Conservation (phyloP, 176 grass and related monocot genomes). For the Cymbopogon citratus region DNA sequence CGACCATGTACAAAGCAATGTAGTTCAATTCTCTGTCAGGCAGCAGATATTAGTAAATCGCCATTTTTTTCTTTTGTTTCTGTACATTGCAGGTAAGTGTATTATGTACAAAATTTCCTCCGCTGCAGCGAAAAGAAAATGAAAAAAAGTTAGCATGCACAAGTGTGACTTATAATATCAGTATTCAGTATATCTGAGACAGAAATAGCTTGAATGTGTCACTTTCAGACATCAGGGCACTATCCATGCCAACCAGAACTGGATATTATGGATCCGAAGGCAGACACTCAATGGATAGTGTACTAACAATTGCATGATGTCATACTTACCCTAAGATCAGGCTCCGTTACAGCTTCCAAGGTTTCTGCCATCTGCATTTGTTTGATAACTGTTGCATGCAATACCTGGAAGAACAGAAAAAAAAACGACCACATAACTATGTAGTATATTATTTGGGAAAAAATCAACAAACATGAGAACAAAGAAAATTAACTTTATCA, state of each 20-base stretch:
- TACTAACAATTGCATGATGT: not conserved
- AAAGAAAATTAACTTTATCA: not conserved
- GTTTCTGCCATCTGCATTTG: constrained; percentile 82
- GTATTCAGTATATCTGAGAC: not conserved
- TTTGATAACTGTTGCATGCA: constrained; percentile 79
- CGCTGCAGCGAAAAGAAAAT: constrained; percentile 40
- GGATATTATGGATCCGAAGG: not conserved
- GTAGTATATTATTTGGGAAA: not conserved
- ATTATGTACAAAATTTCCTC: constrained; percentile 54
- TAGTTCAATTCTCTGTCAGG: constrained; percentile 1
- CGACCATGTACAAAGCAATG: constrained; percentile 32
- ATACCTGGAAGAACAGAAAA: constrained; percentile 51
- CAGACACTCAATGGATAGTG: not conserved
- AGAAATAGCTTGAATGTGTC: not conserved
- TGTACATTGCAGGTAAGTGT: constrained; percentile 43
- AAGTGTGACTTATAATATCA: not conserved
- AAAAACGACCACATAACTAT: not conserved
- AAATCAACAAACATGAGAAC: not conserved
- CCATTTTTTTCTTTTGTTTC: constrained; percentile 19
- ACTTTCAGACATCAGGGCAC: constrained; percentile 3
- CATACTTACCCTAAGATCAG: constrained; percentile 56
- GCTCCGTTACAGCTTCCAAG: constrained; percentile 60
- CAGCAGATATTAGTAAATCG: constrained; percentile 25
- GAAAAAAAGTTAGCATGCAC: not conserved
- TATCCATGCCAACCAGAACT: not conserved